Base-by-base conservation (phyloP, 108 stramenopile species). In the Pseudonitzschia multiseries region DNA sequence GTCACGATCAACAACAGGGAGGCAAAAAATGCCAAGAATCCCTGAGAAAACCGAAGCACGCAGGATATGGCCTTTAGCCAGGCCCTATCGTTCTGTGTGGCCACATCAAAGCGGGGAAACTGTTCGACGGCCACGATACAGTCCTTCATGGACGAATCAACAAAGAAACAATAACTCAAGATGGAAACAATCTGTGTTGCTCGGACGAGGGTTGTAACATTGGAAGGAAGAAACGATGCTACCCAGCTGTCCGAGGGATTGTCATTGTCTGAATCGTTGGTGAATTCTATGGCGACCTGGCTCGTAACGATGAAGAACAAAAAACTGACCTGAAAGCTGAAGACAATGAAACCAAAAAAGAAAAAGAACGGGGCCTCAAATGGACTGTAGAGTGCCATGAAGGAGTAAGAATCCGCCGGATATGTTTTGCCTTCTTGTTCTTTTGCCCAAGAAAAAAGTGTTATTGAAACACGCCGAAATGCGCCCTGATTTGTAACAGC, bases 1-100 rank as follows among this genome's bases (percentile, higher is more conserved):
- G 33, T 53, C 28, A 73, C 0, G 32, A 65, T 56, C 20, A 73
- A 51, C 9, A 66, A 28, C 21, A 73, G 56, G 22, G 32, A 54
- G 2, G 44, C 61, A 62, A 40, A 18, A 40, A 42, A 36, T 14
- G 61, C 61, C 36, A 62, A 17, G 8, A 40, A 40, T n/a, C 61
- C 61, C 15, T 33, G 33, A n/a, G 6, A 5, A 33, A 62, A 40
- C 0, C 61, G 61, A 13, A 62, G 29, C 27, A 62, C 0, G 31
- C 33, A 62, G 15, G 61, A 62, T 29, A 61, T 29, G 14, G 29
- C 28, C 22, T 13, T 17, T 0, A 29, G 12, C 32, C 59, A 29
- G 18, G 9, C 17, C 9, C 18, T 26, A 28, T 61, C 59, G 14
- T 61, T 28, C 15, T 26, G 24, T 0, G 9, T 61, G 28, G 59